Percentiles rank a stretch among this genome's conserved stretches.
These are phyloP conservation scores for Nicotiana rustica DNA, from an alignment of 305 asterid genomes.

Conservation along the genomic window DNA sequence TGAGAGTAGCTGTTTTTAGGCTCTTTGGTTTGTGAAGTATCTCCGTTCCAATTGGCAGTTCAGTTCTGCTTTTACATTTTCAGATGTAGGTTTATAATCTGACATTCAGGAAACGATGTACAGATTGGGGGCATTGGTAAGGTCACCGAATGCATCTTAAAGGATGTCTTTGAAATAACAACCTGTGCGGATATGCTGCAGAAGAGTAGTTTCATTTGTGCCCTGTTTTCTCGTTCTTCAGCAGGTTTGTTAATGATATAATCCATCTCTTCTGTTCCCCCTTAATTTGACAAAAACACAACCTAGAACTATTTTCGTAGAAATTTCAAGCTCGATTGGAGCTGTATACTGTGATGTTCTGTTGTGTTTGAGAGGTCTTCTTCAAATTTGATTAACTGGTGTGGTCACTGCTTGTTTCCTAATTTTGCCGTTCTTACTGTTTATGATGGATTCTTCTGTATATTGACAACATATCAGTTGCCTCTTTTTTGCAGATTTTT, in stretches of 20 bases:
- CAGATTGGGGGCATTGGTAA: conserved; percentile 98
- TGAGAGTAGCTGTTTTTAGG: conserved; percentile 32
- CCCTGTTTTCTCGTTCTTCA: conserved; percentile 84
- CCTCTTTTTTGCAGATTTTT: conserved; percentile 70
- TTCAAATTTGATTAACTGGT: conserved; percentile 9
- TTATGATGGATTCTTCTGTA: conserved; percentile 3
- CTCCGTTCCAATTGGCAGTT: conserved; percentile 13
- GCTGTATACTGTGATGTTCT: conserved; percentile 6
- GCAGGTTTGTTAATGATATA: conserved; percentile 64
- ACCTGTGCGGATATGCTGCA: conserved; percentile 89
- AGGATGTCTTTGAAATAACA: conserved; percentile 76
- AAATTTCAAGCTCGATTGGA: conserved; percentile 10
- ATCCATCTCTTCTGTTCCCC: conserved; percentile 30
- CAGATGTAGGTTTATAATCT: conserved; percentile 31
- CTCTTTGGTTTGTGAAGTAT: conserved; percentile 32
- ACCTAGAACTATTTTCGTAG: conserved; percentile 7
- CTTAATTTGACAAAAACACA: neutral
- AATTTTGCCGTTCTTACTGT: neutral
- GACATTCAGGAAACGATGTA: conserved; percentile 38
- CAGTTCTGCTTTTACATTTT: conserved; percentile 22
- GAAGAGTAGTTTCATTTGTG: conserved; percentile 76
- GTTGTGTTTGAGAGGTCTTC: conserved; percentile 18
- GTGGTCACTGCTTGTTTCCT: conserved; percentile 5
- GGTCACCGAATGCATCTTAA: conserved; percentile 86
- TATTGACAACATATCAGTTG: conserved; percentile 30